Base-by-base conservation (phyloP, 768 basidiomycete species). In the Tricholomella constricta region DNA sequence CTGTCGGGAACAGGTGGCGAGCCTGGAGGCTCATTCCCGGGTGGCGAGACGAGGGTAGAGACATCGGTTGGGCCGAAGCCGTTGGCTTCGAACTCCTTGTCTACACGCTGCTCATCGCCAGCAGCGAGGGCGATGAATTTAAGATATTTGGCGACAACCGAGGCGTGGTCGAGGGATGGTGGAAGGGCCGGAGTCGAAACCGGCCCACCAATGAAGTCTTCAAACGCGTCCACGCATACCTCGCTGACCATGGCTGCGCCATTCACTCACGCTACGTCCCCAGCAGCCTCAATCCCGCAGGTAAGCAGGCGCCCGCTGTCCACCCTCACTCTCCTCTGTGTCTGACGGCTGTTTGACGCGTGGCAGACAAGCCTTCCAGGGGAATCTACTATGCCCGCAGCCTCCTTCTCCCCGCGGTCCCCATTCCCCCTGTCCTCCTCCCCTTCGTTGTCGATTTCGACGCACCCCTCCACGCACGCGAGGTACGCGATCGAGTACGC, bases 51-150 rank as follows among this genome's bases (percentile, higher is more conserved):
- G 40, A 19, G 1, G 50, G 62, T 17, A 29, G 31, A 14, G 69
- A 76, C 55, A 79, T 78, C 37, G 57, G 59, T 0, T 79, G 77
- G 75, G 75, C 75, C 0, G 73, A 80, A 48, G 70, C 68, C 0
- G 51, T 76, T 4, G 68, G 68, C 1, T 69, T 79, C 49, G 65
- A 77, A 29, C 56, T 76, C 9, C 69, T 77, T 19, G 48, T 71
- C 15, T 32, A 6, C 0, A 31, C 62, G 0, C 0, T 72, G 38
- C n/a, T 56, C 22, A 1, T n/a, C 2, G 2, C 23, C 12, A 32
- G 1, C 11, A n/a, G 3, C 22, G 20, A 15, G 6, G 20, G 1
- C 47, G n/a, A n/a, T n/a, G n/a, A 65, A 32, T 35, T 65, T 57
- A 56, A 45, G 31, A 32, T 69, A 0, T 65, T 19, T 8, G 55